A percentile compares a stretch with the other conserved stretches of the same genome.
These are phyloP conservation scores for Isochrysis galbana DNA, from an alignment of 78 protist species.

Conservation along the genomic window DNA sequence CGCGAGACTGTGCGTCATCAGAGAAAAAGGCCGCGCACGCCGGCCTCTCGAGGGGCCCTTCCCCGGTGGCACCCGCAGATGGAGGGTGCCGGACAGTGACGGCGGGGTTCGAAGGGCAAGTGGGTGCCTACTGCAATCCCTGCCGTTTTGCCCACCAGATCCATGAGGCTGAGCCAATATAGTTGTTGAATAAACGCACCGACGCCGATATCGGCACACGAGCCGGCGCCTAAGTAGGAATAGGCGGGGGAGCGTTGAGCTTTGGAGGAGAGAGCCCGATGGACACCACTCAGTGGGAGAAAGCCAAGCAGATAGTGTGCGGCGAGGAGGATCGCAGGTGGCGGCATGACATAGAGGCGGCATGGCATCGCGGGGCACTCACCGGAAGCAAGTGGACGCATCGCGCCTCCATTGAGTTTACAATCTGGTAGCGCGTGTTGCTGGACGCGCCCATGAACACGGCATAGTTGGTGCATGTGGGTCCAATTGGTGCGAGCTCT, in stretches of 20 bases:
- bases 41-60: too few species aligned
- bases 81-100: too few species aligned
- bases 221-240: too few species aligned
- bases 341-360: too few species aligned
- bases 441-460: neutral
- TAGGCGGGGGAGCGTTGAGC: neutral
- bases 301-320: too few species aligned
- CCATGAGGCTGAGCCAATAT: neutral
- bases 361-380: neutral
- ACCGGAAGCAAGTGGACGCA: neutral
- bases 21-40: too few species aligned
- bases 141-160: neutral
- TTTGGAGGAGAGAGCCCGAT: neutral
- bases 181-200: neutral
- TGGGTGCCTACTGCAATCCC: neutral
- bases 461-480: neutral
- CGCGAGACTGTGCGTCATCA: too few species aligned
- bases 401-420: neutral
- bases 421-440: slow-evolving; percentile 7
- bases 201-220: neutral
- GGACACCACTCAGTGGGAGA: too few species aligned
- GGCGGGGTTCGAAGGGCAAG: too few species aligned
- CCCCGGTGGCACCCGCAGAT: too few species aligned
- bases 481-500: neutral
- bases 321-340: too few species aligned